Evolutionary conservation across 164 flowering plant species (phyloP).

Genomic region (Nelumbo lutea): DNA sequence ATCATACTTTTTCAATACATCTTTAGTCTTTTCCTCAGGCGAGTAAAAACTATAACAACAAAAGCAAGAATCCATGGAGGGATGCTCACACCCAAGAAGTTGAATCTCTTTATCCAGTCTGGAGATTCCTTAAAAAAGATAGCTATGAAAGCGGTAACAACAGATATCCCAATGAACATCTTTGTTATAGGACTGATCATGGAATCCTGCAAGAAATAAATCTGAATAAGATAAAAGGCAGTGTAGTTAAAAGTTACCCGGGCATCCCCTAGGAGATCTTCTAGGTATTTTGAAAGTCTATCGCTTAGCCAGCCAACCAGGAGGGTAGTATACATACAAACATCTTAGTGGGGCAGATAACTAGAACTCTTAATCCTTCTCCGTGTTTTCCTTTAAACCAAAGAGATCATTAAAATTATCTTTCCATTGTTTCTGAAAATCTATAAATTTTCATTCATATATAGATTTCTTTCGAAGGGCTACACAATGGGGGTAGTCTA

Average conservation of each 20-base stretch:
- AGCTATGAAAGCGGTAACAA: constrained; percentile 48
- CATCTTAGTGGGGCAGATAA: too few relatives aligned
- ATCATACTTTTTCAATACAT: constrained; percentile 43
- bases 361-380: too few relatives aligned
- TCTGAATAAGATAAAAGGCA: background rate
- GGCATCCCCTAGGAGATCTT: too few relatives aligned
- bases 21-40: constrained; percentile 80
- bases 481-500: too few relatives aligned
- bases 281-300: too few relatives aligned
- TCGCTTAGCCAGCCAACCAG: too few relatives aligned
- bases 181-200: constrained; percentile 74
- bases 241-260: background rate
- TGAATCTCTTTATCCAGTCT: constrained; percentile 52
- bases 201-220: constrained; percentile 65
- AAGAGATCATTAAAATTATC: too few relatives aligned
- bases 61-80: constrained; percentile 97
- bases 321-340: too few relatives aligned
- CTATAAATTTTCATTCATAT: too few relatives aligned
- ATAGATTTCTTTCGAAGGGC: too few relatives aligned
- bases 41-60: constrained; percentile 75
- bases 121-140: constrained; percentile 63
- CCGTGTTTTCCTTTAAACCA: too few relatives aligned
- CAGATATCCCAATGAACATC: constrained; percentile 58
- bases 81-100: constrained; percentile 38
- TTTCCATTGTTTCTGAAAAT: too few relatives aligned